Conservation (phyloP, 129 eudicot genomes). For the Scalesia atractyloides region DNA sequence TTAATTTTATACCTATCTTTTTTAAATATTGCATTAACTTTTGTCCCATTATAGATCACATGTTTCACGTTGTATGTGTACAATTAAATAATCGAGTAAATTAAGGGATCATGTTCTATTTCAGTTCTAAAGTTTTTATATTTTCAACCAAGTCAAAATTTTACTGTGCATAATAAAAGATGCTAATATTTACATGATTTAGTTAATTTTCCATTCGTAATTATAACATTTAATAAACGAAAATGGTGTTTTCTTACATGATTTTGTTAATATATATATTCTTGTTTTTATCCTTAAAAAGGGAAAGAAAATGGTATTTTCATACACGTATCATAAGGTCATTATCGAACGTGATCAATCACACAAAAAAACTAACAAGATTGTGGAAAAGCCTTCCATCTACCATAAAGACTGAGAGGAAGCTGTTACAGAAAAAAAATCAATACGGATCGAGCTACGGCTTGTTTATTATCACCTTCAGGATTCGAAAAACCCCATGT, state of each 20-base stretch:
- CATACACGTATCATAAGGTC: constrained; percentile 9
- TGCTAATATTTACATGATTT: too few species aligned
- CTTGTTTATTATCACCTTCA: background rate
- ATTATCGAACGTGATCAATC: constrained; percentile 20
- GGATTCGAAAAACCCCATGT: constrained; percentile 7
- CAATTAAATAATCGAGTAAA: background rate
- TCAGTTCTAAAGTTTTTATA: too few species aligned
- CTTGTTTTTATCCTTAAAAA: background rate
- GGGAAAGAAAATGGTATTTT: background rate
- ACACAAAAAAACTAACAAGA: constrained; percentile 17
- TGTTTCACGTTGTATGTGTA: constrained; percentile 5
- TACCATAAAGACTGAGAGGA: background rate
- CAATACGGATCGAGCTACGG: background rate
- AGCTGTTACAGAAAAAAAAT: background rate
- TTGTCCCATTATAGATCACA: constrained; percentile 8
- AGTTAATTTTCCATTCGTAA: too few species aligned
- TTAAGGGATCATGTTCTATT: background rate
- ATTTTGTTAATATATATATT: background rate
- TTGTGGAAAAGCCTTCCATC: background rate
- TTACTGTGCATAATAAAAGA: too few species aligned
- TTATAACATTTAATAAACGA: too few species aligned
- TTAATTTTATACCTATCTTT: background rate
- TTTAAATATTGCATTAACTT: background rate
- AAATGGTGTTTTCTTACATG: too few species aligned
- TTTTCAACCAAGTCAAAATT: too few species aligned